Evolutionary conservation across 2,329 filamentous ascomycete genomes (phyloP), one percentile per base, ranked within the genome.

Genomic region (Ramularia collo-cygni): DNA sequence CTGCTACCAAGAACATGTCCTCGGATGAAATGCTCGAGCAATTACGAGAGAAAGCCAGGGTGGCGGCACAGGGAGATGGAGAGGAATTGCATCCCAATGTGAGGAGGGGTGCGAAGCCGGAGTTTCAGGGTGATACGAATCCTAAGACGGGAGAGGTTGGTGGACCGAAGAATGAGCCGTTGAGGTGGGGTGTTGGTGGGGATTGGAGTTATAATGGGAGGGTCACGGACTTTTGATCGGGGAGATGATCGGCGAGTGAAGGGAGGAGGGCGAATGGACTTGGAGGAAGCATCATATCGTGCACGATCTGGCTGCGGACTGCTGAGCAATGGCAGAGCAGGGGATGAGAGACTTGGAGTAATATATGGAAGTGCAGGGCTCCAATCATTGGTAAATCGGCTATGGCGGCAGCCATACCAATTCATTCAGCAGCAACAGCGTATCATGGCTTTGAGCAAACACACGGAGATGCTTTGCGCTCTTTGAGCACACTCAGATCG

Each of bases 201-300:
- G 81, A 85, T 61, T 98, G 89, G 83, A 95, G 87, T 62, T 98
- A 85, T 64, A 95, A 95, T 64, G 92, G 92, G 33, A 72, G 90
- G 48, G 89, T 93, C 39, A 96, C 90, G 16, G 92, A 98, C 65
- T 98, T 98, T 46, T 78, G 57, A 68, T 35, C 9, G 14, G 13
- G 17, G 6, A 17, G n/a, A 18, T 31, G 29, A 32, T 28, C 37
- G 13, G 37, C 26, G 28, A 3, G 30, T 38, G 38, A 42, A 35
- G 17, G 32, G 14, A 37, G 13, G 10, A 6, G 10, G 21, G 33
- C 14, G 32, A 36, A 15, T 15, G 5, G 21, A 24, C 18, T n/a
- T 32, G 29, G 16, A 8, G 12, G 32, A 35, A n/a, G n/a, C n/a
- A n/a, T n/a, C n/a, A n/a, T n/a, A n/a, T n/a, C n/a, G n/a, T n/a